Percentiles rank a stretch among this genome's conserved stretches.
Conservation (phyloP, 2,329 filamentous ascomycete genomes). For the Nannizziopsis arthrosporioides region DNA sequence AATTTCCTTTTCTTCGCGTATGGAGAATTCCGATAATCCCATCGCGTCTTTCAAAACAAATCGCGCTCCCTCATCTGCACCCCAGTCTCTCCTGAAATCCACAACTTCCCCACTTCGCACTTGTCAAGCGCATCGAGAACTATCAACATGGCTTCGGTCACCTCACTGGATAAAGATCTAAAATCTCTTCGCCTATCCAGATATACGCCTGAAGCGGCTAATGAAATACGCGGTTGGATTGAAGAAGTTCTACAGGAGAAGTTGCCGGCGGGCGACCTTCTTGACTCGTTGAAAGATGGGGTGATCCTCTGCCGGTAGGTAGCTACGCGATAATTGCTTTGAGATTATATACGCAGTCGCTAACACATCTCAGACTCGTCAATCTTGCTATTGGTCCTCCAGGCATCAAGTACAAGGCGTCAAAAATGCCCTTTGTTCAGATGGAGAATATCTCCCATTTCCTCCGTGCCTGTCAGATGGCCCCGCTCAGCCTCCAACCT, state of each 20-base stretch:
- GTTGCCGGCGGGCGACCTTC: slow-evolving; percentile 61
- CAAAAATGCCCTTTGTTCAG: slow-evolving; percentile 93
- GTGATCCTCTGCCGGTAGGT: slow-evolving; percentile 80
- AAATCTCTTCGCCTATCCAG: slow-evolving; percentile 82
- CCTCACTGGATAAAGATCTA: slow-evolving; percentile 90
- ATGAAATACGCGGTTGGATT: slow-evolving; percentile 77
- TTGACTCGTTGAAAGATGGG: slow-evolving; percentile 81
- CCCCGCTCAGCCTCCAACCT: slow-evolving; percentile 74
- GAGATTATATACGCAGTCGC: slow-evolving; percentile 14
- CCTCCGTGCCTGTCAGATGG: slow-evolving; percentile 71
- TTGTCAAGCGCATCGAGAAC: too few relatives aligned
- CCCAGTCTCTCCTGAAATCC: too few relatives aligned
- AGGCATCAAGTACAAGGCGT: slow-evolving; percentile 79
- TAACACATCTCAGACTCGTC: slow-evolving; percentile 50
- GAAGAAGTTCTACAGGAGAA: slow-evolving; percentile 65
- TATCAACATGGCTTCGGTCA: slow-evolving; percentile 71
- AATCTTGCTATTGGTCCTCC: slow-evolving; percentile 68
- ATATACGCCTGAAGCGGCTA: slow-evolving; percentile 82
- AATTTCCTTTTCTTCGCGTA: too few relatives aligned
- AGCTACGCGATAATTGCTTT: neutral
- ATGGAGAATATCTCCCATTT: slow-evolving; percentile 99
- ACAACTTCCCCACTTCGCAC: too few relatives aligned
- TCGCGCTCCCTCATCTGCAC: too few relatives aligned
- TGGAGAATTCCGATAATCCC: too few relatives aligned
- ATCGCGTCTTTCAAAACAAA: too few relatives aligned